Evolutionary conservation across 371 early-diverging fungal genomes (phyloP), one percentile per base, ranked within the genome.

Genomic region (Mucor indicus): DNA sequence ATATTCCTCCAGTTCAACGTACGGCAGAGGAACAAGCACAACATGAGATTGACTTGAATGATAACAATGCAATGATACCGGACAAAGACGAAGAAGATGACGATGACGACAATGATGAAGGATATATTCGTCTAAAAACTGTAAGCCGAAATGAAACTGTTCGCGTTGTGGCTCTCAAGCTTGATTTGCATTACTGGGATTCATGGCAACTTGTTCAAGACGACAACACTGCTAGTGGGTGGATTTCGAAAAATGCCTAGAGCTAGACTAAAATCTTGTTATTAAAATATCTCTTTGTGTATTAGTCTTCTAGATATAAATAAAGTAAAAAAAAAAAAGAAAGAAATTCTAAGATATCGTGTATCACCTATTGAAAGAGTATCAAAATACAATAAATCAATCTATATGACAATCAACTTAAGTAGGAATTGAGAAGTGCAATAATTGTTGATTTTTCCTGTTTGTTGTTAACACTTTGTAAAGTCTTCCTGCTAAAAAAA

Each of bases 171-270:
- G 80, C 81, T 13, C 55, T 89, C 48, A 79, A 81, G 37, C 46
- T 86, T 6, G 88, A 87, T 61, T 63, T 69, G 24, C 86, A 86
- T 57, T 89, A 86, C 56, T 89, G 89, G 89, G 81, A 81, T 1
- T 73, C 85, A 0, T 85, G 85, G 74, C 77, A 84, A 55, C 62
- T 90, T 32, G 44, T 81, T n/a, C 69, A 60, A 7, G 81, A 83
- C 35, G 72, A 74, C 0, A 60, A 57, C 9, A 45, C 69, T 23
- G 61, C 73, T n/a, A 70, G 77, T 48, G 86, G 86, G 13, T 88
- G 88, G 88, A 54, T 48, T 17, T 70, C 72, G 25, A 33, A 56
- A 43, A 48, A 57, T 10, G 67, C 67, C 29, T 70, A 62, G 47
- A n/a, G n/a, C n/a, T n/a, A n/a, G n/a, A n/a, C n/a, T n/a, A n/a